A percentile compares a stretch with the other conserved stretches of the same genome.
phyloP scores from a whole-genome alignment of 495 filamentous ascomycete genomes.

The Talaromyces adpressus region DNA sequence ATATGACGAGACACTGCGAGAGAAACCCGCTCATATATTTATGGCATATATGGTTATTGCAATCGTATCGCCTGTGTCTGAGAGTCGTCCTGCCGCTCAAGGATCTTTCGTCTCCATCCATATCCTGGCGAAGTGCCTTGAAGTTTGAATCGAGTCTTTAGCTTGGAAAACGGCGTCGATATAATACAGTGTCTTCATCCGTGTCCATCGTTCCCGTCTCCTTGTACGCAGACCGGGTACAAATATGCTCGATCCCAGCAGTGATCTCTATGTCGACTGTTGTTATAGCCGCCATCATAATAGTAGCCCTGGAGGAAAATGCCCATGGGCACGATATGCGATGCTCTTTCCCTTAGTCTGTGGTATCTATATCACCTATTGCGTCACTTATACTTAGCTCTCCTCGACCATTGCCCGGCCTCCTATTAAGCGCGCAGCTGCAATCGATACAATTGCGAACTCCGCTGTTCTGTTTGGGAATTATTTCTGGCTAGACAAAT shows the following conservation, averaged over 20 bases:
- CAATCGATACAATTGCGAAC: slow-evolving; percentile 11
- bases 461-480: slow-evolving; percentile 11
- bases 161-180: too few species aligned
- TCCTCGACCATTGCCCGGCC: slow-evolving; percentile 13
- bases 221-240: slow-evolving; percentile 8
- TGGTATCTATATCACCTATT: slow-evolving; percentile 13
- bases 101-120: too few species aligned
- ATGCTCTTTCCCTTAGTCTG: slow-evolving; percentile 11
- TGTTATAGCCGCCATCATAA: slow-evolving; percentile 10
- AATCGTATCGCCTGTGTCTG: too few species aligned
- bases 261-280: slow-evolving; percentile 7
- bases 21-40: too few species aligned
- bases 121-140: too few species aligned
- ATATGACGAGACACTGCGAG: too few species aligned
- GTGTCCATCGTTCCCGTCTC: slow-evolving; percentile 10
- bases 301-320: slow-evolving; percentile 8
- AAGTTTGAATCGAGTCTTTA: too few species aligned
- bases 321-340: slow-evolving; percentile 14
- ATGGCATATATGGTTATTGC: too few species aligned
- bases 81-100: too few species aligned
- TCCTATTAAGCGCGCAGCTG: slow-evolving; percentile 9
- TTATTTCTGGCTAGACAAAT: slow-evolving; percentile 16
- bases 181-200: too few species aligned
- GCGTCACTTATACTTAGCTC: slow-evolving; percentile 14
- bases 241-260: slow-evolving; percentile 12